phyloP scores from a whole-genome alignment of 208 protist genomes.

The Trypanosomatidae sp. region DNA sequence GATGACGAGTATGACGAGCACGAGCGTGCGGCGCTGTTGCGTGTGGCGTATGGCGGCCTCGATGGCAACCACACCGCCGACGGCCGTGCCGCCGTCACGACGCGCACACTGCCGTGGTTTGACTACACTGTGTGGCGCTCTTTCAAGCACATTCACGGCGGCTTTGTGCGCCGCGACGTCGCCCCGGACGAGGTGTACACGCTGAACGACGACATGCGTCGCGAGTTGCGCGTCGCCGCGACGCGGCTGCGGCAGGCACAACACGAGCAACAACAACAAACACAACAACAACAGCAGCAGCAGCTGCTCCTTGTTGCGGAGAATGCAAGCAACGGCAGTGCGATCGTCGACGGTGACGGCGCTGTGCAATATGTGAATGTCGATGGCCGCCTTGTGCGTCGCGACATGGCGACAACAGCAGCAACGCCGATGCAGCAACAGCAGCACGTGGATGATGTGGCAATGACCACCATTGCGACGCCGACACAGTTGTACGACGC shows the following conservation, averaged over 20 bases:
- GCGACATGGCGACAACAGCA: neutral
- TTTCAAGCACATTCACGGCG: constrained; percentile 87
- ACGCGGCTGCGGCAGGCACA: constrained; percentile 13
- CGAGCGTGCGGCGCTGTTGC: neutral
- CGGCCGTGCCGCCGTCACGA: constrained; percentile 5
- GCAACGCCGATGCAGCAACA: neutral
- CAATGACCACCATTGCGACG: neutral
- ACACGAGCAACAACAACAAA: constrained; percentile 9
- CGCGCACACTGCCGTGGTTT: constrained; percentile 58
- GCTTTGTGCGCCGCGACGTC: constrained; percentile 77
- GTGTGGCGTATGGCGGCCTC: neutral
- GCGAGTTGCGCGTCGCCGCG: constrained; percentile 55
- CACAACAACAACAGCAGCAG: constrained; percentile 1
- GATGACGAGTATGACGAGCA: constrained; percentile 21
- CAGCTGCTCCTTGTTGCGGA: constrained; percentile 4
- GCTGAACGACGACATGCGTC: constrained; percentile 79
- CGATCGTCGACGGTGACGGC: constrained; percentile 2
- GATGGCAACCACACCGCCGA: constrained; percentile 4
- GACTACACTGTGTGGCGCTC: constrained; percentile 86
- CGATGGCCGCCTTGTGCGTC: constrained; percentile 22
- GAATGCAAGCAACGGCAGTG: constrained; percentile 1
- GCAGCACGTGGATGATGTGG: neutral
- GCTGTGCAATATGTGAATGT: constrained; percentile 56
- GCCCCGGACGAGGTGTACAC: constrained; percentile 83
- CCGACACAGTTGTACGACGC: neutral